Conservation (phyloP, 148 eudicot genomes). For the Suaeda aralocaspica region DNA sequence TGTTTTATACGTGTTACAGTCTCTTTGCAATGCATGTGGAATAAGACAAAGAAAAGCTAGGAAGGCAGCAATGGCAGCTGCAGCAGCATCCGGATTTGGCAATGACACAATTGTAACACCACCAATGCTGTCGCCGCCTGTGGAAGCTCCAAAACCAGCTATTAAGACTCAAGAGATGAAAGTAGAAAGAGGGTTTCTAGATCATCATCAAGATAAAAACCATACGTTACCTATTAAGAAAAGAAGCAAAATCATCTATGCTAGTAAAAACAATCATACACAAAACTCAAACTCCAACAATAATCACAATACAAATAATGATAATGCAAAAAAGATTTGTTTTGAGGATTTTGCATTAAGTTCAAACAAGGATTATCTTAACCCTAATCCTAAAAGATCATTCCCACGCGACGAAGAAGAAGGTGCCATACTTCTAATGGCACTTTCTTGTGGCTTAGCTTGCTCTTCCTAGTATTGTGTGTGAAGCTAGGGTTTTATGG, state of each 20-base stretch:
- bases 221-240: slow-evolving; percentile 30
- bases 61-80: slow-evolving; percentile 42
- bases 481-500: not conserved
- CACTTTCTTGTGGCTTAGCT: slow-evolving; percentile 52
- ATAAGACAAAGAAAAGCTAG: slow-evolving; percentile 60
- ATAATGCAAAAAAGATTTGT: not conserved
- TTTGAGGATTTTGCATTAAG: slow-evolving; percentile 21
- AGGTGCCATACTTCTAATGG: slow-evolving; percentile 57
- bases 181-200: slow-evolving; percentile 5
- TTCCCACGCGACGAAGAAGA: slow-evolving; percentile 57
- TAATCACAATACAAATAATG: not conserved
- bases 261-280: slow-evolving; percentile 4
- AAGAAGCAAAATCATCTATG: slow-evolving; percentile 28
- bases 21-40: slow-evolving; percentile 65
- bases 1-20: slow-evolving; percentile 26
- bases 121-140: not conserved
- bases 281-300: not conserved
- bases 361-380: slow-evolving; percentile 20
- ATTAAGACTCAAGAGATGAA: slow-evolving; percentile 16
- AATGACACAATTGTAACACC: not conserved
- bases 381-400: slow-evolving; percentile 16
- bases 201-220: slow-evolving; percentile 13
- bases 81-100: slow-evolving; percentile 20
- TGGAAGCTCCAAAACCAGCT: slow-evolving; percentile 12
- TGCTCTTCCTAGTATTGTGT: slow-evolving; percentile 17